phyloP scores from a whole-genome alignment of 331 rosid genomes.

The Stylosanthes scabra region DNA sequence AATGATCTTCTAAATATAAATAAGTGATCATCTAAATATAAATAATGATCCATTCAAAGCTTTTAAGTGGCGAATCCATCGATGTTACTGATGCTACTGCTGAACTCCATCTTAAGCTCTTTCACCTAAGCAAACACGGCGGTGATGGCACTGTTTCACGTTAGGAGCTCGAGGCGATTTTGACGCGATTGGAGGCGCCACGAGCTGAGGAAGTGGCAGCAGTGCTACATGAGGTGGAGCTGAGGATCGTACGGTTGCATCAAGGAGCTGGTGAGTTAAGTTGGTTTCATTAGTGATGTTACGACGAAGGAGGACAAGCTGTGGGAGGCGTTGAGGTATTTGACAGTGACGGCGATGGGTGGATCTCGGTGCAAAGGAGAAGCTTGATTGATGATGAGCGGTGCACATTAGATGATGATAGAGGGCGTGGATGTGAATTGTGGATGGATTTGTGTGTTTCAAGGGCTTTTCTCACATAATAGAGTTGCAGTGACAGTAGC shows the following conservation, averaged over 20 bases:
- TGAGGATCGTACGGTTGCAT: conserved; percentile 51
- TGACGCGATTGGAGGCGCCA: conserved; percentile 54
- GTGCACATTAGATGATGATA: conserved; percentile 94
- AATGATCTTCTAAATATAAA: no score
- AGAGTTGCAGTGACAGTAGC: conserved; percentile 67
- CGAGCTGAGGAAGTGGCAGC: conserved; percentile 62
- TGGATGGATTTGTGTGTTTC: conserved; percentile 92
- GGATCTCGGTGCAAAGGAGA: conserved; percentile 88
- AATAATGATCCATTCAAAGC: no score
- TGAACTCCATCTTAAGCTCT: conserved; percentile 46
- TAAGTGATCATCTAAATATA: no score
- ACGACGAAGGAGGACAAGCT: conserved; percentile 49
- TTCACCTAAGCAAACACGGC: conserved; percentile 61
- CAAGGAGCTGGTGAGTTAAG: conserved; percentile 55
- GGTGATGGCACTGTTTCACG: conserved; percentile 66
- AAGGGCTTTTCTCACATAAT: conserved; percentile 85
- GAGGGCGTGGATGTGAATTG: conserved; percentile 70
- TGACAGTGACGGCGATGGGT: conserved; percentile 81
- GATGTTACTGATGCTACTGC: conserved; percentile 18
- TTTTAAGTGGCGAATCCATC: conserved; percentile 57
- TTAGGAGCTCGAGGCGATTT: conserved; percentile 58
- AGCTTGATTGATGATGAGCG: conserved; percentile 71
- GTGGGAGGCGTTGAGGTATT: conserved; percentile 68
- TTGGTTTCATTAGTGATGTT: conserved; percentile 47
- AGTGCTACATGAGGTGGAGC: conserved; percentile 75